Conservation (phyloP, 257 asterid species). For the Nicotiana undulata region DNA sequence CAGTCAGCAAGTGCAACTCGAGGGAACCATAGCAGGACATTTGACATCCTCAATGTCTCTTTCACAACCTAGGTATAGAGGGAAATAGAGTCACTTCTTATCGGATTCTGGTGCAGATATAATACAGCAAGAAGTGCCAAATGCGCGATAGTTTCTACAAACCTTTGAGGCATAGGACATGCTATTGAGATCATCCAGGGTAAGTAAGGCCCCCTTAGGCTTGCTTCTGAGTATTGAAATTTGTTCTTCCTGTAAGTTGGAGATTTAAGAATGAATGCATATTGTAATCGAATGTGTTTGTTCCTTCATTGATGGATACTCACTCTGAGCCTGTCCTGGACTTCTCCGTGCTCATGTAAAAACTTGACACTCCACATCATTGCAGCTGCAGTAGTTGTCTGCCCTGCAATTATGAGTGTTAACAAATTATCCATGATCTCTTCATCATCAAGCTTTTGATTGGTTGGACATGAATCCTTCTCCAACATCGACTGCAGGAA, state of each 20-base stretch:
- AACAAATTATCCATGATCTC: slow-evolving; percentile 59
- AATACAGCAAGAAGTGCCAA: not conserved
- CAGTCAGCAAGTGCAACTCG: slow-evolving; percentile 44
- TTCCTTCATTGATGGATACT: not conserved
- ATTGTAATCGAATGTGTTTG: not conserved
- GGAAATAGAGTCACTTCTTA: not conserved
- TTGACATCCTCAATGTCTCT: slow-evolving; percentile 65
- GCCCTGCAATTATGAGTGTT: slow-evolving; percentile 46
- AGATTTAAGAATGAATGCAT: too few relatives aligned
- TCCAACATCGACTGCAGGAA: slow-evolving; percentile 43
- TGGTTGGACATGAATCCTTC: slow-evolving; percentile 32
- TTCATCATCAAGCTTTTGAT: slow-evolving; percentile 45
- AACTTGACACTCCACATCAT: slow-evolving; percentile 68
- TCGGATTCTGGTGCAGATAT: not conserved
- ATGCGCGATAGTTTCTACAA: not conserved
- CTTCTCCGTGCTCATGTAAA: slow-evolving; percentile 33
- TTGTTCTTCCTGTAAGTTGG: slow-evolving; percentile 44
- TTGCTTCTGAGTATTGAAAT: slow-evolving; percentile 27
- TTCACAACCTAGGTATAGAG: slow-evolving; percentile 37
- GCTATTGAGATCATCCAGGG: slow-evolving; percentile 39
- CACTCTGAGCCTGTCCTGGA: slow-evolving; percentile 44
- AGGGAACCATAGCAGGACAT: slow-evolving; percentile 54
- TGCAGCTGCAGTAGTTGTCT: slow-evolving; percentile 55
- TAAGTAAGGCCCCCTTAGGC: slow-evolving; percentile 31
- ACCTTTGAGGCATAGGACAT: slow-evolving; percentile 55